phyloP scores from a whole-genome alignment of 805 yeast species.

The Hyphopichia homilentoma region DNA sequence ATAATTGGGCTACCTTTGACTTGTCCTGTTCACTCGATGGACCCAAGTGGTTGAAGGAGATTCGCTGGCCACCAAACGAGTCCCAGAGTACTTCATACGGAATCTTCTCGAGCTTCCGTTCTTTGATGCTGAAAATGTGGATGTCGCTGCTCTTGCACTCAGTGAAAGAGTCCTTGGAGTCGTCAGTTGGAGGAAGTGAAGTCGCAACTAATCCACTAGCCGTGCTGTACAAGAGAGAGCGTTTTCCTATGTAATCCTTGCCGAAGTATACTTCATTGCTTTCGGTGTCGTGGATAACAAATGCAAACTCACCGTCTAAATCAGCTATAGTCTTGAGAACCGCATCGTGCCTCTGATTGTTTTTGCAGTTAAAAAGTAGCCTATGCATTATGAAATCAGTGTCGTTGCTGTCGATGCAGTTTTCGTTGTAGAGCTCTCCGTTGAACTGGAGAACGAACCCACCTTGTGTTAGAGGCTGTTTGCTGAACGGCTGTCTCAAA shows the following conservation, averaged over 20 bases:
- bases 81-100: conserved; percentile 2
- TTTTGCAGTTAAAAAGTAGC: conserved; percentile 20
- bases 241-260: conserved; percentile 76
- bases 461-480: conserved; percentile 56
- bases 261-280: conserved; percentile 61
- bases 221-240: conserved; percentile 58
- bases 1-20: conserved; percentile 8
- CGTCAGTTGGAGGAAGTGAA: conserved; percentile 20
- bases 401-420: conserved; percentile 55
- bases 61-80: not conserved
- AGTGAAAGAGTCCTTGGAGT: conserved; percentile 19
- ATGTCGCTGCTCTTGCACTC: conserved; percentile 59
- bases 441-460: conserved; percentile 64
- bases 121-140: conserved; percentile 36
- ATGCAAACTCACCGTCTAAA: conserved; percentile 84
- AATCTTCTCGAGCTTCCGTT: conserved; percentile 1
- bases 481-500: conserved; percentile 70
- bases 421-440: conserved; percentile 80
- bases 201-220: conserved; percentile 38
- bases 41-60: not conserved
- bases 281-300: conserved; percentile 44
- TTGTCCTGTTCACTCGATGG: not conserved
- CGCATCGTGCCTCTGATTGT: conserved; percentile 18
- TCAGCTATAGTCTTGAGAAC: conserved; percentile 38
- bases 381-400: conserved; percentile 48